Conservation (phyloP, 2,329 filamentous ascomycete genomes). For the Fusarium longipes region DNA sequence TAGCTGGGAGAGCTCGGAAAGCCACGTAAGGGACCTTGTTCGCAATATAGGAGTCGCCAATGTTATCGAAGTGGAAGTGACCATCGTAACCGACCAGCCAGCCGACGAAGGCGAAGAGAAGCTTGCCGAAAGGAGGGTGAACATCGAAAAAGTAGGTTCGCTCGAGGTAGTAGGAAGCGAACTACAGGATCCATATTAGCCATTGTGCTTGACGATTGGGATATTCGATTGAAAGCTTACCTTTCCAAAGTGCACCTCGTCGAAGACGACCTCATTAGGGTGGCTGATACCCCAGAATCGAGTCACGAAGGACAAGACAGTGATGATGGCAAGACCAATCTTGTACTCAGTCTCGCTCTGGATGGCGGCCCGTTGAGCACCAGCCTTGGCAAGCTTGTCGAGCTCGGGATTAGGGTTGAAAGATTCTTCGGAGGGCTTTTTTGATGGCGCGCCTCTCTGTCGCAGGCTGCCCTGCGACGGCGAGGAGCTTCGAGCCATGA, state of each 20-base stretch:
- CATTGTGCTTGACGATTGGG: not conserved
- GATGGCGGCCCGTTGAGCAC: conserved; percentile 50
- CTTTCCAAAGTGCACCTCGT: conserved; percentile 99
- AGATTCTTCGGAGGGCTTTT: conserved; percentile 57
- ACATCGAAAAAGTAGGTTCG: conserved; percentile 99
- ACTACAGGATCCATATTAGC: conserved; percentile 57
- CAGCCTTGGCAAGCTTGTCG: conserved; percentile 60
- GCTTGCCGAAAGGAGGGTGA: conserved; percentile 97
- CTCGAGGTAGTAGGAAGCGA: conserved; percentile 86
- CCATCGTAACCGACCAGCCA: conserved; percentile 98
- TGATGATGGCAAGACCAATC: conserved; percentile 80
- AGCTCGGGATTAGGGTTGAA: conserved; percentile 59
- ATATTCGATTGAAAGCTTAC: conserved; percentile 61
- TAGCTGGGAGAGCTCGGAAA: conserved; percentile 91
- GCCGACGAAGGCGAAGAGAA: conserved; percentile 95
- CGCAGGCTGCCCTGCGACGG: conserved; percentile 69
- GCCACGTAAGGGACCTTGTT: conserved; percentile 98
- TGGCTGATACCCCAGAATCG: conserved; percentile 97
- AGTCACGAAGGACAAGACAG: conserved; percentile 85
- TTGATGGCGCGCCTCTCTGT: conserved; percentile 66
- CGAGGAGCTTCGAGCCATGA: conserved; percentile 62
- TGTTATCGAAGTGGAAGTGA: conserved; percentile 98
- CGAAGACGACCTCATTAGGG: conserved; percentile 96
- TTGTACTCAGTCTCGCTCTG: conserved; percentile 85
- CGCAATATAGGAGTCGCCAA: conserved; percentile 95